A percentile compares a stretch with the other conserved stretches of the same genome.
Conservation (phyloP, 176 grass and related monocot genomes). For the Cenchrus fungigraminus region DNA sequence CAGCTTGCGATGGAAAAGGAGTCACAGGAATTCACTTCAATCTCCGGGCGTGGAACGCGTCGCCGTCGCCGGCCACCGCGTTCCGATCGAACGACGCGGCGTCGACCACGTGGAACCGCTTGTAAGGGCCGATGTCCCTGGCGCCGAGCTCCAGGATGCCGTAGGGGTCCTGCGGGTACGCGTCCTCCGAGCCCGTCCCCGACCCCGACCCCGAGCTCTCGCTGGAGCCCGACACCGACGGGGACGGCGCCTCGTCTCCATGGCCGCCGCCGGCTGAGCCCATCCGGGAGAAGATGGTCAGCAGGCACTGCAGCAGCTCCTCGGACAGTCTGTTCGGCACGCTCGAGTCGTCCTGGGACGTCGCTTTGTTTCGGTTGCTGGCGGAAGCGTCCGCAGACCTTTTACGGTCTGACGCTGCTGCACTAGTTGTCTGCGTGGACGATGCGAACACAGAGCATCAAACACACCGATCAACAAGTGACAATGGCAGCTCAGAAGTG, state of each 20-base stretch:
- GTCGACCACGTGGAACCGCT: constrained; percentile 62
- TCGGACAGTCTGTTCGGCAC: constrained; percentile 83
- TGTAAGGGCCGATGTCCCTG: constrained; percentile 82
- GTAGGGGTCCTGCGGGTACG: constrained; percentile 74
- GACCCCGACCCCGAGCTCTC: constrained; percentile 42
- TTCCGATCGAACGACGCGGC: constrained; percentile 54
- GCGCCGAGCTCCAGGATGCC: constrained; percentile 71
- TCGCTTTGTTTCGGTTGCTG: constrained; percentile 45
- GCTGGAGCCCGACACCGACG: constrained; percentile 69
- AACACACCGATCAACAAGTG: background rate
- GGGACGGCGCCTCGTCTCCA: constrained; percentile 43
- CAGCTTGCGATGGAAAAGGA: background rate
- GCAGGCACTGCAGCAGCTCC: constrained; percentile 80
- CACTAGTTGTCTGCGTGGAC: constrained; percentile 41
- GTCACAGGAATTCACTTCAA: constrained; percentile 67
- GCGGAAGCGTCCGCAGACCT: constrained; percentile 33
- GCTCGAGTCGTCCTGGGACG: constrained; percentile 41
- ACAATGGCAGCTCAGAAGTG: background rate
- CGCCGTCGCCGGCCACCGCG: constrained; percentile 32
- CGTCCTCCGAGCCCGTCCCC: constrained; percentile 28
- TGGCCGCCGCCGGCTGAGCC: constrained; percentile 28
- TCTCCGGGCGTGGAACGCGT: constrained; percentile 58
- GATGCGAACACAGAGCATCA: background rate
- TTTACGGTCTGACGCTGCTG: constrained; percentile 46
- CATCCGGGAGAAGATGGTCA: constrained; percentile 75